phyloP scores from a whole-genome alignment of 352 stramenopile species.

The Phytophthora pseudosyringae region DNA sequence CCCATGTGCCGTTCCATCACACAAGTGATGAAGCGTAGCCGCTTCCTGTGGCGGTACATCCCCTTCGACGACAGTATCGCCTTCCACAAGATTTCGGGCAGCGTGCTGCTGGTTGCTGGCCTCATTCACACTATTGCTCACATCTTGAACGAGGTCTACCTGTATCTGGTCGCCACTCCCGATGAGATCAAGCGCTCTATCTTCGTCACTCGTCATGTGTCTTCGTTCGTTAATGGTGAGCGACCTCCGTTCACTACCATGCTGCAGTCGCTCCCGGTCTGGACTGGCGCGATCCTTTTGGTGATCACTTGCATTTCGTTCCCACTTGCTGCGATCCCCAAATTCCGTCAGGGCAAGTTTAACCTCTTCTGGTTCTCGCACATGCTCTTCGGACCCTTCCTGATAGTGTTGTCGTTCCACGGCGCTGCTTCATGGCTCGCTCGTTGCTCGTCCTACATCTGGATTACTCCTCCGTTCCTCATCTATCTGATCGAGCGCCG shows the following conservation, averaged over 20 bases:
- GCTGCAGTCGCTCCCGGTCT: constrained; percentile 73
- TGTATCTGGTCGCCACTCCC: constrained; percentile 71
- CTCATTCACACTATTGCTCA: constrained; percentile 72
- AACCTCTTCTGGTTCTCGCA: constrained; percentile 87
- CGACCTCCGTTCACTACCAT: constrained; percentile 70
- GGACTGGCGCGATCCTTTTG: constrained; percentile 75
- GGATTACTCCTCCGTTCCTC: constrained; percentile 66
- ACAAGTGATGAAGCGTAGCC: constrained; percentile 71
- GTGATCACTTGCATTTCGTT: constrained; percentile 74
- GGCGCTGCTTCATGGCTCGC: constrained; percentile 72
- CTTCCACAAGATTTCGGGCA: constrained; percentile 81
- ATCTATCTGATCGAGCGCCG: constrained; percentile 77
- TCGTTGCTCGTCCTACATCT: constrained; percentile 63
- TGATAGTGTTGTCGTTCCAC: constrained; percentile 71
- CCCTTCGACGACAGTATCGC: constrained; percentile 84
- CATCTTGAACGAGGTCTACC: constrained; percentile 72
- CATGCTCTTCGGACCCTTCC: constrained; percentile 78
- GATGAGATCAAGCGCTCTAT: constrained; percentile 67
- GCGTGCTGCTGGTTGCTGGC: constrained; percentile 57
- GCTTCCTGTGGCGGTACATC: constrained; percentile 73
- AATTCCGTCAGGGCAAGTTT: constrained; percentile 78
- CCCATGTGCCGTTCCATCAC: constrained; percentile 85
- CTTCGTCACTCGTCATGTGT: constrained; percentile 62
- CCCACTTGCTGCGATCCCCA: constrained; percentile 70
- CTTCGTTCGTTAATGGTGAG: constrained; percentile 51